Evolutionary conservation across 371 early-diverging fungal species (phyloP).

Genomic region (Catenaria anguillulae): DNA sequence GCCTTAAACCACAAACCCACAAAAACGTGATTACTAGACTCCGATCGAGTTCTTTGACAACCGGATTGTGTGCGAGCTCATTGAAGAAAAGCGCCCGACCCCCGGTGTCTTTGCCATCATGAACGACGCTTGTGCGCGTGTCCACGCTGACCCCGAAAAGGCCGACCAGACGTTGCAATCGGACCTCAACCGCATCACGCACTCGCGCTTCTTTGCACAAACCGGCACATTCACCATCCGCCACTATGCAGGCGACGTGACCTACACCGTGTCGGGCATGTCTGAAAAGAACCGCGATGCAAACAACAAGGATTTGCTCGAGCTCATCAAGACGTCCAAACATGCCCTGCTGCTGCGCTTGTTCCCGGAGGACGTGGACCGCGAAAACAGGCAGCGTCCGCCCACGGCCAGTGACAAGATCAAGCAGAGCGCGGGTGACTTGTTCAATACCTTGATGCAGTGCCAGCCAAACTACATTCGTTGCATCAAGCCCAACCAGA

Average conservation of each 20-base stretch:
- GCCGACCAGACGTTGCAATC: slow-evolving; percentile 51
- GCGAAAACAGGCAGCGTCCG: slow-evolving; percentile 6
- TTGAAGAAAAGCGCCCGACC: slow-evolving; percentile 79
- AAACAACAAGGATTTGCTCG: slow-evolving; percentile 78
- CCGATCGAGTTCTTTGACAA: slow-evolving; percentile 95
- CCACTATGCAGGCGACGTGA: slow-evolving; percentile 86
- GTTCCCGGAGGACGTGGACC: slow-evolving; percentile 4
- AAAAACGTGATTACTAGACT: too few relatives aligned
- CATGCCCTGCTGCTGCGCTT: slow-evolving; percentile 62
- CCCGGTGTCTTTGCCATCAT: slow-evolving; percentile 85
- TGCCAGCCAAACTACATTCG: slow-evolving; percentile 95
- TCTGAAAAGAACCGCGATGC: slow-evolving; percentile 98
- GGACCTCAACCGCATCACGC: slow-evolving; percentile 56
- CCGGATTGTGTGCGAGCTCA: slow-evolving; percentile 95
- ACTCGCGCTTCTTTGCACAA: slow-evolving; percentile 81
- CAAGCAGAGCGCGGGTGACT: slow-evolving; percentile 63
- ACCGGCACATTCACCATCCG: slow-evolving; percentile 61
- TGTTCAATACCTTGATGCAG: slow-evolving; percentile 82
- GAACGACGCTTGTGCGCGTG: slow-evolving; percentile 87
- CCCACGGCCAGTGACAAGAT: slow-evolving; percentile 13
- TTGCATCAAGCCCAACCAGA: slow-evolving; percentile 95
- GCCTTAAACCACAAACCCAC: too few relatives aligned
- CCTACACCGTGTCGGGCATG: slow-evolving; percentile 85
- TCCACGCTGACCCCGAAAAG: slow-evolving; percentile 84
- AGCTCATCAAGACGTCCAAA: slow-evolving; percentile 47